Evolutionary conservation across 2,329 filamentous ascomycete genomes (phyloP), one percentile per base, ranked within the genome.

Genomic region (Botrytis fabae): DNA sequence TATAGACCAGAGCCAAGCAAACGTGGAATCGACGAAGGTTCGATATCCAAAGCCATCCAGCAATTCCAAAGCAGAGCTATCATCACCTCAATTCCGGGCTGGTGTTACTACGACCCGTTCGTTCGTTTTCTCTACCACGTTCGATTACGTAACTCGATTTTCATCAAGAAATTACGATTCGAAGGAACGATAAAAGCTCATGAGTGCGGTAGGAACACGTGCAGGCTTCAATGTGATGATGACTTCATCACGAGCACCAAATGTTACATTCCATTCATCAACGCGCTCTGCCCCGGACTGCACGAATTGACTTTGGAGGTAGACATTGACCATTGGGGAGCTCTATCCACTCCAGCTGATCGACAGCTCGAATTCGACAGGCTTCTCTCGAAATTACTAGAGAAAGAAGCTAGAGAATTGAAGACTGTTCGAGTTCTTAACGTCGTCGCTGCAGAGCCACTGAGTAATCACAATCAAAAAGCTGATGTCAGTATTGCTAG

Each of bases 1-100:
- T 46, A 35, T 20, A 46, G 40, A 46, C 62, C n/a, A 3, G n/a
- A 63, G 2, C 61, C 61, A 46, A 32, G 16, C n/a, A 32, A 32
- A 46, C 7, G 1, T 3, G 18, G 10, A 1, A 25, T 32, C 22
- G 2, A 22, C 42, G 2, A 44, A 32, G 4, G 1, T 0, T 32
- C 40, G 1, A 63, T 28, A 14, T 12, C 40, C 9, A 32, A 44
- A 9, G 42, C 62, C 5, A 46, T 64, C 7, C 42, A 6, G 28
- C 42, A 64, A 22, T 2, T 64, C 20, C n/a, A 32, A 2, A 0
- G 42, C 42, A 46, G 35, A 25, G 20, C 28, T 2, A 4, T 1
- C 5, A 22, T 64, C n/a, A 32, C 40, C 1, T 20, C 18, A 2
- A 35, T 46, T 46, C 42, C 62, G 14, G 62, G 42, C 1, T 64